Base-by-base conservation (phyloP, 106 monocot species). In the Dendrobium chrysotoxum region DNA sequence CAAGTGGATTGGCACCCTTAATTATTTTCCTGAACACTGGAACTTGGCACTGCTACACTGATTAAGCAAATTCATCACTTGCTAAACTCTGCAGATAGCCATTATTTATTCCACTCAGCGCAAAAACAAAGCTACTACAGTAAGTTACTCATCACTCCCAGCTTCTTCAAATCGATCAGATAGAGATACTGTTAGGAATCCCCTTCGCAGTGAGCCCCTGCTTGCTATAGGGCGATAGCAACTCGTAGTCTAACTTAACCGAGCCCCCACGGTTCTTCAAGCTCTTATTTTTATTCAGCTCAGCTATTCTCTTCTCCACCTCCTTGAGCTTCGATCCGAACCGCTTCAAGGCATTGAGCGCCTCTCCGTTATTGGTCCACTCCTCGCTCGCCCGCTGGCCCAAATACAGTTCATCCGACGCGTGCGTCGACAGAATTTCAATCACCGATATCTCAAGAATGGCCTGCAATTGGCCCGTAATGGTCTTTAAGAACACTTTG, bases 401-500 rank as follows among this genome's bases (percentile, higher is more conserved):
- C 1, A 87, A 70, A 15, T 87, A 87, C 17, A 81, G 45, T 77
- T 87, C 87, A 25, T 87, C 87, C 18, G 83, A 83, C 2, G 87
- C 76, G 57, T 87, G 87, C 61, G 47, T 77, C 23, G 87, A 87
- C 77, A 87, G 40, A 28, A 83, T 75, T 80, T 87, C 81, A 12
- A 87, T 78, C 0, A 87, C 77, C 21, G 86, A 78, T 9, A 84
- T 8, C 4, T 78, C 84, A 5, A 84, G n/a, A 16, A 87, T 66
- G 77, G 57, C 66, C 72, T 87, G 83, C 23, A 81, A 41, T 53
- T 84, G 78, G 11, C 40, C 74, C 2, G 87, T 83, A 42, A 87
- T 81, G 38, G 89, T 92, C 79, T 80, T 78, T 41, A 95, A n/a
- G 79, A 92, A 91, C 3, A 79, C 81, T 46, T 81, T 81, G 23